phyloP scores from a whole-genome alignment of 2,329 filamentous ascomycete species.

The Nannizziopsis arthrosporioides region DNA sequence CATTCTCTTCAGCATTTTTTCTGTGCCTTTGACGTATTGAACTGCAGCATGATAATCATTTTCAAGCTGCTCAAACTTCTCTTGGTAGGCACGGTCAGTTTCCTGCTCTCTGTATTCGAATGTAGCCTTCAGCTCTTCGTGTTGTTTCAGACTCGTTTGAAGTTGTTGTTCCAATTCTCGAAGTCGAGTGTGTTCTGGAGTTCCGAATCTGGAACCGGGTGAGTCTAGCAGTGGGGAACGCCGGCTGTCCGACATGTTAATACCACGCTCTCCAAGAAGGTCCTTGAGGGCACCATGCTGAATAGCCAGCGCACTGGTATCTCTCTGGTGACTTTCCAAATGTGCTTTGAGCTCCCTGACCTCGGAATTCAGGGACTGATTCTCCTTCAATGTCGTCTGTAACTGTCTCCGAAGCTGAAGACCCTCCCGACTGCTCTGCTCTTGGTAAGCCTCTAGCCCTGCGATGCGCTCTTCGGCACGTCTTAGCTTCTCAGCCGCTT shows the following conservation, averaged over 20 bases:
- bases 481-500: constrained; percentile 75
- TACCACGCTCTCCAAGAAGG: constrained; percentile 76
- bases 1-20: constrained; percentile 98
- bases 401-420: constrained; percentile 81
- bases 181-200: constrained; percentile 66
- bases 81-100: constrained; percentile 77
- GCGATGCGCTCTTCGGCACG: constrained; percentile 94
- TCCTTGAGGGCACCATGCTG: constrained; percentile 91
- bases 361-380: constrained; percentile 65
- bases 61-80: constrained; percentile 86
- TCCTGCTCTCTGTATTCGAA: constrained; percentile 74
- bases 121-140: constrained; percentile 70
- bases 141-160: constrained; percentile 60
- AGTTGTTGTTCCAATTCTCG: constrained; percentile 84
- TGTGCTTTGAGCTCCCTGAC: constrained; percentile 74
- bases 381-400: constrained; percentile 70
- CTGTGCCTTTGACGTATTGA: constrained; percentile 94
- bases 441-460: constrained; percentile 90
- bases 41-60: constrained; percentile 97
- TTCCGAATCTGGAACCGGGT: constrained; percentile 61
- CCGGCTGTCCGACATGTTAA: constrained; percentile 59
- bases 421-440: constrained; percentile 88
- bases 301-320: constrained; percentile 84
- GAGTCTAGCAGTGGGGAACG: constrained; percentile 62
- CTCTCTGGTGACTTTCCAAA: constrained; percentile 74